Percentiles rank a stretch among this genome's conserved stretches.
phyloP scores from a whole-genome alignment of 1,284 basidiomycete genomes.

The Neolentinus lepideus region DNA sequence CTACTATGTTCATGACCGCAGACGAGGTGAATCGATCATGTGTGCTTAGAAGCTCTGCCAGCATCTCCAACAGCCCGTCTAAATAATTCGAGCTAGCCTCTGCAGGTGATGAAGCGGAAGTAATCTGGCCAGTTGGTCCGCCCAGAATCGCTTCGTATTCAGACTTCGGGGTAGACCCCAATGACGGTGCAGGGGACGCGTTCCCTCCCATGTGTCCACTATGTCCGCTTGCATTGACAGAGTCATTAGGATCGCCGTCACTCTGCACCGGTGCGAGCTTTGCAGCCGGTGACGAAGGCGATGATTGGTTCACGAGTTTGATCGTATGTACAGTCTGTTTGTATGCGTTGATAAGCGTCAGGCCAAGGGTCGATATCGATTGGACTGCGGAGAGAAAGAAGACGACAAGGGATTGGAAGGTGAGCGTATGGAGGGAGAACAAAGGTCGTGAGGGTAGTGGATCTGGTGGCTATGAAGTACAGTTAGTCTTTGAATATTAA shows the following conservation, averaged over 20 bases:
- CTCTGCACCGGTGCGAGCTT: slow-evolving; percentile 7
- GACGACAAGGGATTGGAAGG: slow-evolving; percentile 57
- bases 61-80: slow-evolving; percentile 31
- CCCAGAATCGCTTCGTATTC: neutral
- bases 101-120: neutral
- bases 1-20: slow-evolving; percentile 28
- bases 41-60: slow-evolving; percentile 41
- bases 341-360: slow-evolving; percentile 61
- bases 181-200: neutral
- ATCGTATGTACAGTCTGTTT: slow-evolving; percentile 57
- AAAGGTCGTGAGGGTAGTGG: slow-evolving; percentile 15
- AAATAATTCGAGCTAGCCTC: slow-evolving; percentile 17
- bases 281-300: neutral
- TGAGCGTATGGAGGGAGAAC: slow-evolving; percentile 28
- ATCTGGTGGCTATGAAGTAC: slow-evolving; percentile 13
- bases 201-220: too few species aligned
- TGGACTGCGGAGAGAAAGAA: slow-evolving; percentile 67
- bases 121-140: neutral
- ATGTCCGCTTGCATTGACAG: neutral
- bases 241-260: neutral
- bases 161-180: neutral
- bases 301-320: slow-evolving; percentile 50
- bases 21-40: slow-evolving; percentile 38
- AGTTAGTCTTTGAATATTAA: neutral
- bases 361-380: slow-evolving; percentile 57